Evolutionary conservation across 2,329 filamentous ascomycete species (phyloP).

Genomic region (Alternaria dauci): DNA sequence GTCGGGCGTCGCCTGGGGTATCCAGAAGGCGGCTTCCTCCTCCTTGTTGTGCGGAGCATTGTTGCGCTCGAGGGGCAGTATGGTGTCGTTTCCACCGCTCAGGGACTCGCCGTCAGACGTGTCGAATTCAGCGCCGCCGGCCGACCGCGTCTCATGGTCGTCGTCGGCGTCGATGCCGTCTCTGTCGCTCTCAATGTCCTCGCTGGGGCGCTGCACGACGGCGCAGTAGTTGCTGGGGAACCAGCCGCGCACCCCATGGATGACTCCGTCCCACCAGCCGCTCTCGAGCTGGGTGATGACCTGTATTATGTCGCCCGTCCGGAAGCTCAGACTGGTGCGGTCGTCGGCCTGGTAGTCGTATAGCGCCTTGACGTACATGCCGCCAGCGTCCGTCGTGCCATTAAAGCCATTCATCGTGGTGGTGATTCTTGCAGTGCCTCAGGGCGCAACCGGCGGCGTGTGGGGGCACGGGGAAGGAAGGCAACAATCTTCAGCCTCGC

Average conservation of each 20-base stretch:
- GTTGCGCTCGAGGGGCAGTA: slow-evolving; percentile 73
- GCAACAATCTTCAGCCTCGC: slow-evolving; percentile 20
- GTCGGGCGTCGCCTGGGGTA: slow-evolving; percentile 93
- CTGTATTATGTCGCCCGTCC: slow-evolving; percentile 96
- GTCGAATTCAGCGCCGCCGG: slow-evolving; percentile 51
- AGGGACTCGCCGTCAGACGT: slow-evolving; percentile 58
- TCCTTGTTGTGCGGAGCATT: slow-evolving; percentile 62
- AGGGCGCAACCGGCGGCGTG: slow-evolving; percentile 21
- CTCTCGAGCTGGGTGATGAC: slow-evolving; percentile 98
- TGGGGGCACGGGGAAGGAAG: slow-evolving; percentile 21
- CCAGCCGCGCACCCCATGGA: slow-evolving; percentile 96
- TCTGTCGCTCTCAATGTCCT: slow-evolving; percentile 70
- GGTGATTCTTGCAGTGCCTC: slow-evolving; percentile 7
- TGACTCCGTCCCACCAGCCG: slow-evolving; percentile 99
- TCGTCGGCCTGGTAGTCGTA: slow-evolving; percentile 98
- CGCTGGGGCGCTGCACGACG: slow-evolving; percentile 78
- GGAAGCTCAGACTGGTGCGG: slow-evolving; percentile 94
- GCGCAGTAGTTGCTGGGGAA: slow-evolving; percentile 99
- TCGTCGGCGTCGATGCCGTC: slow-evolving; percentile 64
- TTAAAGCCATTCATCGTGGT: slow-evolving; percentile 63
- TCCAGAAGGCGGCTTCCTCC: slow-evolving; percentile 96
- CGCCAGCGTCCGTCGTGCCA: slow-evolving; percentile 59
- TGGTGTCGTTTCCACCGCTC: slow-evolving; percentile 50
- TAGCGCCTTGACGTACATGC: slow-evolving; percentile 90
- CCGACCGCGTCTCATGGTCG: slow-evolving; percentile 56